Evolutionary conservation across 2,329 filamentous ascomycete genomes (phyloP), one percentile per base, ranked within the genome.

Genomic region (Alternaria triticimaculans): DNA sequence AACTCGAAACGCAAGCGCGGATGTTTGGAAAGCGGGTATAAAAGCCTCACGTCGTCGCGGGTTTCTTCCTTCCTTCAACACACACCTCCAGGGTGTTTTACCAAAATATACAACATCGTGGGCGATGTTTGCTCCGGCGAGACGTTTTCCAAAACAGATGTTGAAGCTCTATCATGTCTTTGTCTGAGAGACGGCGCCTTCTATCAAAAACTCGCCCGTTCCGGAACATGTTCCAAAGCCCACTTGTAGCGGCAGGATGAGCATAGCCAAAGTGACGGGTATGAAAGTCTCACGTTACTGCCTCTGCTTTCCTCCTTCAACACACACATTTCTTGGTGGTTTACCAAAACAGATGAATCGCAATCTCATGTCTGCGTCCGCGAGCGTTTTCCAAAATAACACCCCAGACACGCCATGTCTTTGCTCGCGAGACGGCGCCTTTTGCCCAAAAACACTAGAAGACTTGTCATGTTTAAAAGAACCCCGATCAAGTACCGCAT

Each of bases 391-490:
- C 1, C 8, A 37, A 37, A 33, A 33, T 4, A 4, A 2, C 30
- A 7, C 6, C 2, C 1, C 6, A 4, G 3, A 15, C 0, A 15
- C 1, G 0, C 0, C 5, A 33, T 37, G 30, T 37, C 30, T 37
- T 1, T 37, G 30, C 14, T 15, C 30, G 12, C 2, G 6, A 15
- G 30, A 7, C 30, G 6, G 2, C 12, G 12, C 30, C 30, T 15
- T 33, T 15, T 7, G 6, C 1, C 30, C 1, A 33, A 33, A 33
- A 14, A 30, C 6, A 3, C 28, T 12, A 12, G 4, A 12, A 28
- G 9, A 11, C 28, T 30, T 30, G 28, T 8, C 28, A 30, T 33
- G 28, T 33, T 33, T 33, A 5, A 14, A 7, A 33, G 15, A 4
- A 2, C 14, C 0, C 14, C 14, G 5, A 1, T 6, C 5, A 33